Percentiles rank a stretch among this genome's conserved stretches.
Evolutionary conservation across 805 yeast genomes (phyloP).

Genomic region (Saturnispora mendoncae): DNA sequence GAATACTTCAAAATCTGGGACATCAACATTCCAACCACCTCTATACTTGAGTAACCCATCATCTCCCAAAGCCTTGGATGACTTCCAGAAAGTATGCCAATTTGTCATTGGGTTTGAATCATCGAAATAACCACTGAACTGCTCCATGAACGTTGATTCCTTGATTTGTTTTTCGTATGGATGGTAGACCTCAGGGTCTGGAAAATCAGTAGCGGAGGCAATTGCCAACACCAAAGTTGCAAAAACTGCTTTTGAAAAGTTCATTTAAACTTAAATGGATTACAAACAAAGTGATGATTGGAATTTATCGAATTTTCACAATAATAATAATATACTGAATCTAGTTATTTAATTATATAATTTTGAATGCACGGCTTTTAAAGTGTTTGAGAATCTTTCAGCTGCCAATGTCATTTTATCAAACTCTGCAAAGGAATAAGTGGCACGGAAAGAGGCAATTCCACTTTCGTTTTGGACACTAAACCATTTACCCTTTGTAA

Average conservation of each 20-base stretch:
- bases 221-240: background rate
- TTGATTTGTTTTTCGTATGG: constrained; percentile 18
- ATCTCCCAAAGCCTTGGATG: constrained; percentile 48
- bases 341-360: constrained; percentile 12
- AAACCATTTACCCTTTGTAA: constrained; percentile 31
- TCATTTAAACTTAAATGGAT: background rate
- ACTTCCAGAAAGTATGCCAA: constrained; percentile 42
- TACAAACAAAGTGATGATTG: no score
- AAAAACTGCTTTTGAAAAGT: background rate
- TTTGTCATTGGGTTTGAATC: constrained; percentile 56
- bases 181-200: background rate
- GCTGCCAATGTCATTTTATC: constrained; percentile 21
- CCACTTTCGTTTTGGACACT: constrained; percentile 18
- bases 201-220: background rate
- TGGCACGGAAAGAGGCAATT: constrained; percentile 26
- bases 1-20: constrained; percentile 52
- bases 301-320: no score
- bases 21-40: constrained; percentile 74
- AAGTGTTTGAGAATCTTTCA: constrained; percentile 22
- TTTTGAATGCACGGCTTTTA: constrained; percentile 14
- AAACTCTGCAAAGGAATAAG: constrained; percentile 25
- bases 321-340: no score
- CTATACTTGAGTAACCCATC: constrained; percentile 49
- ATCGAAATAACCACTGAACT: constrained; percentile 37
- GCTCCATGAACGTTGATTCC: constrained; percentile 28